Evolutionary conservation across 768 basidiomycete species (phyloP).

Genomic region (Lactarius psammicola): DNA sequence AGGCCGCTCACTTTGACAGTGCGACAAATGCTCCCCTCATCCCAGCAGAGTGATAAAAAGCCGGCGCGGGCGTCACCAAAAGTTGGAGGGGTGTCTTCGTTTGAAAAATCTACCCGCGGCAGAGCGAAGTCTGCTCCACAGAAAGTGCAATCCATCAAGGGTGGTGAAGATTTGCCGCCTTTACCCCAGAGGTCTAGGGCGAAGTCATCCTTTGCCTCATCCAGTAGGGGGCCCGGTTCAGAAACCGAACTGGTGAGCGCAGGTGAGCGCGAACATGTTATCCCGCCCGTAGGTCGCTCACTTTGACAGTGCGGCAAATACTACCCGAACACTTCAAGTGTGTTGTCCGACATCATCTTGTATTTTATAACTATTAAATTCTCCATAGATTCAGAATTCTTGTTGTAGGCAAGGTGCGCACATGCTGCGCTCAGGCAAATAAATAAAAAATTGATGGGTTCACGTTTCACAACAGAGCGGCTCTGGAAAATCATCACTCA

Average conservation of each 20-base stretch:
- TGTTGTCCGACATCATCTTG: neutral
- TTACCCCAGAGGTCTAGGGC: neutral
- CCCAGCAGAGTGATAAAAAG: no score
- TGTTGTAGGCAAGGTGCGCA: slow-evolving; percentile 15
- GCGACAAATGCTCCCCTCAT: neutral
- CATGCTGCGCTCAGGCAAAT: no score
- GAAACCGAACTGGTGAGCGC: neutral
- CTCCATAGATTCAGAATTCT: slow-evolving; percentile 17
- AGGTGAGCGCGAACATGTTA: neutral
- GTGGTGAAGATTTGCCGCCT: neutral
- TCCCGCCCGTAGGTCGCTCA: neutral
- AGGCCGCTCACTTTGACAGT: neutral
- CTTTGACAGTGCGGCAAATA: neutral
- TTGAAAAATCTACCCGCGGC: no score
- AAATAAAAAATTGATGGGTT: neutral
- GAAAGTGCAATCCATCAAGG: neutral
- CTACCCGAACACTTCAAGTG: slow-evolving; percentile 9
- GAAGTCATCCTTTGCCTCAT: neutral
- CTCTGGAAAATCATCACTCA: slow-evolving; percentile 20
- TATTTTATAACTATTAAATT: neutral
- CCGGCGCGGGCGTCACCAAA: no score
- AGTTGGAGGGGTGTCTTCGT: no score
- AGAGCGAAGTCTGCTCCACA: neutral
- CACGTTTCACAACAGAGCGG: neutral
- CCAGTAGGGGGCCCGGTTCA: neutral